These are phyloP conservation scores for Hypomontagnella submonticulosa DNA, from an alignment of 495 filamentous ascomycete species.

Conservation along the genomic window DNA sequence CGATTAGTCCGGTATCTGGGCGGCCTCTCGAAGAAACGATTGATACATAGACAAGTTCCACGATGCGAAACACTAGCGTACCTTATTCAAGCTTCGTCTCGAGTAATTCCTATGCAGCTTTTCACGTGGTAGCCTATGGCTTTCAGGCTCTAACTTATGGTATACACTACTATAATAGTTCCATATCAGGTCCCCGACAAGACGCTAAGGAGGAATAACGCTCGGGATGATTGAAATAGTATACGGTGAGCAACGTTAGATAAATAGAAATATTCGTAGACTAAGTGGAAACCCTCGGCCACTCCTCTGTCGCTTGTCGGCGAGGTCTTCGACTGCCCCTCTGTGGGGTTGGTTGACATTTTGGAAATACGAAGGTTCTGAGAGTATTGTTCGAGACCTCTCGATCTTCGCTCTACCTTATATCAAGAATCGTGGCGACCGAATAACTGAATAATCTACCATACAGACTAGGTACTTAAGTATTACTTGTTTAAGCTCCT, in stretches of 20 bases:
- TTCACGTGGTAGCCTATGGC: constrained; percentile 10
- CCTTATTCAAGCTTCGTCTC: constrained; percentile 7
- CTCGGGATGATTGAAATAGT: constrained; percentile 20
- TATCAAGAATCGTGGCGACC: constrained; percentile 12
- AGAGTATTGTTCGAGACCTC: not conserved
- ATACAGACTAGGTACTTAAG: not conserved
- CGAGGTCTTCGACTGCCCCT: constrained; percentile 31
- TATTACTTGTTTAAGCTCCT: too few species aligned
- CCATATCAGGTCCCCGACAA: too few species aligned
- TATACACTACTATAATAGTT: too few species aligned
- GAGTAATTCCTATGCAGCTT: not conserved
- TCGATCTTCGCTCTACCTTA: not conserved
- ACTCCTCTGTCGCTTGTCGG: constrained; percentile 37
- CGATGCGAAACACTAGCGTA: constrained; percentile 41
- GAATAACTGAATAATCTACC: not conserved
- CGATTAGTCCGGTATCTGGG: constrained; percentile 8
- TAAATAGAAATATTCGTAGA: constrained; percentile 28
- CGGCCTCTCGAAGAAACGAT: constrained; percentile 3
- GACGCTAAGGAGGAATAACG: constrained; percentile 22
- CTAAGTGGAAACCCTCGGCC: constrained; percentile 38
- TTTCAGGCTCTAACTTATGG: too few species aligned
- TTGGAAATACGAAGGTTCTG: constrained; percentile 13
- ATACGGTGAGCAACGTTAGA: constrained; percentile 25
- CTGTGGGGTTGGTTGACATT: constrained; percentile 33
- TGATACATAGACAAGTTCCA: constrained; percentile 23